These are phyloP conservation scores for Geranium rotundifolium DNA, from an alignment of 345 rosid genomes.

Conservation along the genomic window DNA sequence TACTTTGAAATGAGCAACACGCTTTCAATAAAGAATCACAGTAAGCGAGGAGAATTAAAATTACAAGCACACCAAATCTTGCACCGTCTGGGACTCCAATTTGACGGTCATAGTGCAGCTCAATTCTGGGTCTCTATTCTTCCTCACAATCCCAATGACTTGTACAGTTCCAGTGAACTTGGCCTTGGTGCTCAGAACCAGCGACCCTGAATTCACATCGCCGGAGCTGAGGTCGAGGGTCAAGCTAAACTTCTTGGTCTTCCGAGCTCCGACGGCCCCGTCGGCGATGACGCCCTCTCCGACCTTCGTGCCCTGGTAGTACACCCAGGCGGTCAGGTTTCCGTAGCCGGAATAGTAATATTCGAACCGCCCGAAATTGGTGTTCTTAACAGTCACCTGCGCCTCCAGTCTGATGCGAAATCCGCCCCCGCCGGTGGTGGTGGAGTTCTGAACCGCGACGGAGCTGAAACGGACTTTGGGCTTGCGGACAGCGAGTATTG, in stretches of 20 bases:
- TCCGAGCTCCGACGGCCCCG: background rate
- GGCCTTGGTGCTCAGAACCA: background rate
- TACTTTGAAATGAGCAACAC: no score
- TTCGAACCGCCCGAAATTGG: background rate
- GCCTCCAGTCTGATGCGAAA: background rate
- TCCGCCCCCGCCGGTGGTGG: background rate
- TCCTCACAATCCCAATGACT: background rate
- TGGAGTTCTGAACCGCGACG: background rate
- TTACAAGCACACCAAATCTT: background rate
- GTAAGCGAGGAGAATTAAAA: no score
- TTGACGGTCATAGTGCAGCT: background rate
- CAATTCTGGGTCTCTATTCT: background rate
- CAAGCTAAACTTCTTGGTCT: background rate
- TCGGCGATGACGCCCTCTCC: background rate
- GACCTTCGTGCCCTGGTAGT: background rate
- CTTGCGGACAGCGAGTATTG: background rate
- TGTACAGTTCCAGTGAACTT: background rate
- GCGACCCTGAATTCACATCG: background rate
- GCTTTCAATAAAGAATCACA: no score
- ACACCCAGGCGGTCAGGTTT: background rate
- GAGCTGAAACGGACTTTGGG: background rate
- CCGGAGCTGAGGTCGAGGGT: background rate
- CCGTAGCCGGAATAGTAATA: background rate
- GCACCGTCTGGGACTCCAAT: background rate
- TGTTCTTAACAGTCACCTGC: background rate